Evolutionary conservation across 2,329 filamentous ascomycete species (phyloP), one percentile per base, ranked within the genome.

Genomic region (Pestalotiopsis sp.): DNA sequence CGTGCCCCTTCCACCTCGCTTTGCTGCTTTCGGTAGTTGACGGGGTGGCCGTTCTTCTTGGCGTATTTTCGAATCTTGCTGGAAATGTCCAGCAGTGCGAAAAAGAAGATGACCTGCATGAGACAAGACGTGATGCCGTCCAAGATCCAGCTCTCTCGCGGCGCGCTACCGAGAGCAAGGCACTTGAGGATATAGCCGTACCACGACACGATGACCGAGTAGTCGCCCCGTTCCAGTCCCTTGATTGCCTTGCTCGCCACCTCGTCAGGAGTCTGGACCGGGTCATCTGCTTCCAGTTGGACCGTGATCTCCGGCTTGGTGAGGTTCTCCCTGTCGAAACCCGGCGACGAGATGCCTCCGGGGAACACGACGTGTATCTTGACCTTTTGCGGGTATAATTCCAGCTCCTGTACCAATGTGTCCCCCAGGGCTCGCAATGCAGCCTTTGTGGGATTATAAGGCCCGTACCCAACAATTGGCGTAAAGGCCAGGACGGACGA

Each of bases 381-480:
- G 66, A 98, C 91, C 58, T 91, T 88, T 66, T 91, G 91, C 59
- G 95, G 94, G 83, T 98, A 99, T 65, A 98, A 84, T 75, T 94
- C 85, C 58, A 97, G 83, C 81, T 99, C 96, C 77, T 95, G 93
- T 25, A 89, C 90, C 64, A 99, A 84, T 0, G 91, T 91, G 78
- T 99, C 96, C 66, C 92, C 92, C 14, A 99, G 85, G 17, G 90
- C 91, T 68, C 94, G 90, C 73, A 99, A 85, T 1, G 96, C 96
- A 66, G 91, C 91, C 82, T 99, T 99, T 68, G 92, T 86, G 3
- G 95, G 93, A 0, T 90, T 88, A 80, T 99, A 99, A 0, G 93
- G 88, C 0, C 86, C 87, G 80, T 99, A 99, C 31, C 96, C 96
- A 13, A 91, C 88, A 41, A 97, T 80, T 13, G 93, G 89, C 74